Conservation (phyloP, 2,329 filamentous ascomycete species). For the Lachnellula subtilissima region DNA sequence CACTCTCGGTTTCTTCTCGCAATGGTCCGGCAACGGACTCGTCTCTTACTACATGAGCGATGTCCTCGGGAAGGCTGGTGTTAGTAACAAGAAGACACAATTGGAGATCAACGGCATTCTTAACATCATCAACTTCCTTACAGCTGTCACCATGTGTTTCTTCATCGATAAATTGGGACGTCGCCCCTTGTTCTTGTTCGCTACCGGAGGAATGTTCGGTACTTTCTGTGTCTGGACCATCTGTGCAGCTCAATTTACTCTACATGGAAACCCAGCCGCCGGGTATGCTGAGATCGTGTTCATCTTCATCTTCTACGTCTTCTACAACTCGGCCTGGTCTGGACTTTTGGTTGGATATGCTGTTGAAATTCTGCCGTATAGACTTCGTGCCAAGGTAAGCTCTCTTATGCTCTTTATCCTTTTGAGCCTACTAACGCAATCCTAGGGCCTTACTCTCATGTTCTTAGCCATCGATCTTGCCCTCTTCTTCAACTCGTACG, state of each 20-base stretch:
- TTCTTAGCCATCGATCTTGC: conserved; percentile 41
- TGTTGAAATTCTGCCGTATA: conserved; percentile 28
- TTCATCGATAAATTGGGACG: conserved; percentile 30
- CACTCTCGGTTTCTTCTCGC: conserved; percentile 50
- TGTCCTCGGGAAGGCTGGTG: conserved; percentile 34
- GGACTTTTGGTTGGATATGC: conserved; percentile 27
- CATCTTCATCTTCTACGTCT: conserved; percentile 47
- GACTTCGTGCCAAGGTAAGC: conserved; percentile 25
- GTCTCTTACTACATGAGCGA: conserved; percentile 38
- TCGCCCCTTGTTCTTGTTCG: conserved; percentile 23
- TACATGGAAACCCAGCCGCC: conserved; percentile 9
- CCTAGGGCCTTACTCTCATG: conserved; percentile 36
- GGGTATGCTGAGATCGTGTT: conserved; percentile 35
- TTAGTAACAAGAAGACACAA: conserved; percentile 26
- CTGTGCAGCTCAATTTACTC: conserved; percentile 18
- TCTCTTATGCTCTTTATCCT: neutral
- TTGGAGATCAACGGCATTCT: conserved; percentile 26
- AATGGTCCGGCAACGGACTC: conserved; percentile 52
- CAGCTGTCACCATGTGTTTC: conserved; percentile 25
- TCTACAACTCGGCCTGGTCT: conserved; percentile 34
- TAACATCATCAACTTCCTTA: conserved; percentile 25
- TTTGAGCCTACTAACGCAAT: neutral
- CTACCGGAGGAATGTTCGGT: conserved; percentile 21
- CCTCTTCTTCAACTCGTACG: conserved; percentile 41
- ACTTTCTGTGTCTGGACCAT: conserved; percentile 22